Evolutionary conservation across 495 filamentous ascomycete species (phyloP).

Genomic region (Penicillium ochrochloron): DNA sequence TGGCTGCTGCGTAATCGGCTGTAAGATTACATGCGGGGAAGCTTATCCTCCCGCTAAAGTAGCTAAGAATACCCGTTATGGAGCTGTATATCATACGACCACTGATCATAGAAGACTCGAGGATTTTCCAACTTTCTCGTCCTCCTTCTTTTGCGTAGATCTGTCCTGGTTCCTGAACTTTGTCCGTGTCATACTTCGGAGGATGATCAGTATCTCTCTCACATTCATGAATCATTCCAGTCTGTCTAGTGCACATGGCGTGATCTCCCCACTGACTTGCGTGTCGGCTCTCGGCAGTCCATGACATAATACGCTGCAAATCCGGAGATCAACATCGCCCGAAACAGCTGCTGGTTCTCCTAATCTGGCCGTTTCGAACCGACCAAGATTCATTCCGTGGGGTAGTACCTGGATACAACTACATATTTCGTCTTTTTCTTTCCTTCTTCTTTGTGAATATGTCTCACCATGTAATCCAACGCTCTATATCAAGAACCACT

Average conservation of each 20-base stretch:
- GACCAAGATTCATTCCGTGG: conserved; percentile 6
- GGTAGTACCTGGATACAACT: background rate
- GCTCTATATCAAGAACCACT: conserved; percentile 22
- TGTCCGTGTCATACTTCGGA: background rate
- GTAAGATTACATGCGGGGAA: conserved; percentile 29
- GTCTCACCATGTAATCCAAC: conserved; percentile 16
- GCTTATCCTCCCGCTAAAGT: background rate
- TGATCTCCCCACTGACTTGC: conserved; percentile 22
- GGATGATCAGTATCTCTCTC: background rate
- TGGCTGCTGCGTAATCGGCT: conserved; percentile 13
- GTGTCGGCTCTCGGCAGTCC: conserved; percentile 30
- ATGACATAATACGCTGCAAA: conserved; percentile 31
- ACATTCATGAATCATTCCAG: background rate
- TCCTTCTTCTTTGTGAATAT: conserved; percentile 15
- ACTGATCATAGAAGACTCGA: background rate
- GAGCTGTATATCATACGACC: background rate
- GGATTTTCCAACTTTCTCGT: background rate
- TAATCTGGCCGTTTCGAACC: background rate
- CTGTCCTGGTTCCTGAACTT: background rate
- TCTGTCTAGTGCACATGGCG: conserved; percentile 12
- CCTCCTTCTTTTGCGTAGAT: background rate
- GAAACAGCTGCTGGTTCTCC: conserved; percentile 14
- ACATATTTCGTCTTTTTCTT: background rate
- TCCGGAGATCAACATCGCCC: conserved; percentile 21
- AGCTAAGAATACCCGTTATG: background rate